Percentiles rank a stretch among this genome's conserved stretches.
Conservation (phyloP, 495 filamentous ascomycete genomes). For the Trichoderma gamsii region DNA sequence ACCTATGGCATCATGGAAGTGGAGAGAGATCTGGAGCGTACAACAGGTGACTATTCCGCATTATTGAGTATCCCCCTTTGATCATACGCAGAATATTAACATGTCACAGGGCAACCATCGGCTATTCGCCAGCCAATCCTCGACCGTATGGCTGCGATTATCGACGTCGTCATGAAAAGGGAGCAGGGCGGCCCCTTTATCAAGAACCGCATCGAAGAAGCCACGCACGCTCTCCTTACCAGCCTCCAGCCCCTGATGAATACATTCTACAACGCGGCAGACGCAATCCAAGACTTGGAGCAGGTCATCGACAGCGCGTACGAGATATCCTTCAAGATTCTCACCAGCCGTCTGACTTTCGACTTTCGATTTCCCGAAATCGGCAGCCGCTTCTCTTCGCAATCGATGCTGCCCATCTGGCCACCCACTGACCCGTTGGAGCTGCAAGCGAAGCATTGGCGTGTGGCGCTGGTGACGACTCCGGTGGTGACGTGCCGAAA, state of each 20-base stretch:
- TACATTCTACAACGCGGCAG: background rate
- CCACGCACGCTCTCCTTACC: background rate
- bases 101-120: background rate
- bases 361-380: slow-evolving; percentile 17
- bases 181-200: background rate
- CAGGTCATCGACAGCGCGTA: slow-evolving; percentile 14
- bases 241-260: slow-evolving; percentile 12
- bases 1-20: slow-evolving; percentile 11
- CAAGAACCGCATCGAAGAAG: background rate
- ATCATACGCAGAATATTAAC: background rate
- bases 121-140: slow-evolving; percentile 9
- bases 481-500: slow-evolving; percentile 17
- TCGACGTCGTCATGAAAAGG: slow-evolving; percentile 5
- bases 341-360: slow-evolving; percentile 16
- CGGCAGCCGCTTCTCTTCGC: slow-evolving; percentile 11
- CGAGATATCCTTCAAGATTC: slow-evolving; percentile 15
- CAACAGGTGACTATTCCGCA: background rate
- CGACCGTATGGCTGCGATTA: slow-evolving; percentile 3
- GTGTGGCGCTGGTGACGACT: slow-evolving; percentile 15
- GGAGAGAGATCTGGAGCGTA: slow-evolving; percentile 3
- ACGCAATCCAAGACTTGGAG: slow-evolving; percentile 1
- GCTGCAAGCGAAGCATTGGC: slow-evolving; percentile 15
- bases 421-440: slow-evolving; percentile 5
- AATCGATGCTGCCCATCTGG: slow-evolving; percentile 17
- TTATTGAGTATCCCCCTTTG: background rate